Base-by-base conservation (phyloP, 805 yeast species). In the Starmerella ratchasimensis region DNA sequence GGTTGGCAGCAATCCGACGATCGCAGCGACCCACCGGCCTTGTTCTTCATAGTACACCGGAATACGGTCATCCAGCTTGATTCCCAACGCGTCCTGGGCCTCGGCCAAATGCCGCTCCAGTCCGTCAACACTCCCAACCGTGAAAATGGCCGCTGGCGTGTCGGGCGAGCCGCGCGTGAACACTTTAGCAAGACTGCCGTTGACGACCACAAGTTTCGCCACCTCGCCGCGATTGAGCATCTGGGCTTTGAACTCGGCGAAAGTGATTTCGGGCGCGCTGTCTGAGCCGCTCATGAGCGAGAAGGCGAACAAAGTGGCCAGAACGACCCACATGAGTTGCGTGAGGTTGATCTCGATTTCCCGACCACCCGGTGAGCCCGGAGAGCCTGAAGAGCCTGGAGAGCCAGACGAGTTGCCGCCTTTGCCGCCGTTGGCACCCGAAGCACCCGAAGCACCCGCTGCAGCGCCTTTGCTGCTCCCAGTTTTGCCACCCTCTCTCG, bases 211-310 rank as follows among this genome's bases (percentile, higher is more conserved):
- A 33, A 84, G 64, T 45, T 70, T 73, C 34, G 76, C 73, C 26
- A 86, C 95, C 34, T 75, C 67, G 4, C 94, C 93, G 47, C 72
- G 72, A 45, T 78, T 82, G 22, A 86, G 62, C 47, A 79, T 76
- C 41, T 76, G 72, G n/a, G 76, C 67, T 56, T 79, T 78, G 65
- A 86, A 84, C 53, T 82, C 93, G 61, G 82, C 94, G 65, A 76
- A 78, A 1, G 86, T 68, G 33, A 72, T 51, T 39, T 57, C 62
- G 4, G 58, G 55, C 31, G 43, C 42, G 31, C 35, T 26, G 14
- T 44, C 46, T 24, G 47, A 36, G 23, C 46, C 26, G 6, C 42
- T 28, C n/a, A 49, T 28, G 16, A 49, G 41, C 34, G 53, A 47
- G n/a, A 47, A 37, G 23, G 48, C 31, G 38, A 46, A 43, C 19